phyloP scores from a whole-genome alignment of 768 basidiomycete species.

The Chiua virens region DNA sequence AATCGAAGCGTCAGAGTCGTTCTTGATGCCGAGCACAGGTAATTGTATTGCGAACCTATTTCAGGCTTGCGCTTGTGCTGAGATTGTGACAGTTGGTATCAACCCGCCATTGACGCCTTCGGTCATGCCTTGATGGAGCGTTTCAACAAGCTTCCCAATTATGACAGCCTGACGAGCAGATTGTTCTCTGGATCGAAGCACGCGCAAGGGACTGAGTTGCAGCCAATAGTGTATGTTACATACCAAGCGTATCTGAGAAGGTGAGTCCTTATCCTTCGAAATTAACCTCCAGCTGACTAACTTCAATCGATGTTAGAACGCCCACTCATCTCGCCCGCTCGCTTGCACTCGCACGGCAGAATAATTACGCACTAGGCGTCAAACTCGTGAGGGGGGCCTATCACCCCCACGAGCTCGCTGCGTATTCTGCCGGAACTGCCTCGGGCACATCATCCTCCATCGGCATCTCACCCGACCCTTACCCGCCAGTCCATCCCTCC shows the following conservation, averaged over 20 bases:
- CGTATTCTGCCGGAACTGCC: slow-evolving; percentile 30
- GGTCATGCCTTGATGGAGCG: slow-evolving; percentile 70
- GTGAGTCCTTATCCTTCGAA: slow-evolving; percentile 34
- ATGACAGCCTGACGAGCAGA: slow-evolving; percentile 5
- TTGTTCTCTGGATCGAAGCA: neutral
- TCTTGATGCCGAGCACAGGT: slow-evolving; percentile 86
- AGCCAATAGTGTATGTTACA: slow-evolving; percentile 80
- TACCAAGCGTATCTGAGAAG: slow-evolving; percentile 88
- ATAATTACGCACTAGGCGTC: slow-evolving; percentile 77
- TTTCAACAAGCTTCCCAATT: slow-evolving; percentile 56
- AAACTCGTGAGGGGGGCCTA: slow-evolving; percentile 96
- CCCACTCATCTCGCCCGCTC: slow-evolving; percentile 66
- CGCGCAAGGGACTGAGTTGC: slow-evolving; percentile 30
- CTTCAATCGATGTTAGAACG: slow-evolving; percentile 44
- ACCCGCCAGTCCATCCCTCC: slow-evolving; percentile 65
- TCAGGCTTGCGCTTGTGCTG: neutral
- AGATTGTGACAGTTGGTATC: slow-evolving; percentile 49
- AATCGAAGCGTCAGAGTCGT: slow-evolving; percentile 66
- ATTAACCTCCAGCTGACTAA: neutral
- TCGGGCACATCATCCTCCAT: slow-evolving; percentile 13
- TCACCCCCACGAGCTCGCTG: slow-evolving; percentile 70
- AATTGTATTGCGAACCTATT: slow-evolving; percentile 21
- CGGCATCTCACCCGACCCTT: slow-evolving; percentile 57
- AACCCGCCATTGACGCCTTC: slow-evolving; percentile 81
- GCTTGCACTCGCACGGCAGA: slow-evolving; percentile 60